Base-by-base conservation (phyloP, 2,329 filamentous ascomycete genomes). In the Penicillium sp. region DNA sequence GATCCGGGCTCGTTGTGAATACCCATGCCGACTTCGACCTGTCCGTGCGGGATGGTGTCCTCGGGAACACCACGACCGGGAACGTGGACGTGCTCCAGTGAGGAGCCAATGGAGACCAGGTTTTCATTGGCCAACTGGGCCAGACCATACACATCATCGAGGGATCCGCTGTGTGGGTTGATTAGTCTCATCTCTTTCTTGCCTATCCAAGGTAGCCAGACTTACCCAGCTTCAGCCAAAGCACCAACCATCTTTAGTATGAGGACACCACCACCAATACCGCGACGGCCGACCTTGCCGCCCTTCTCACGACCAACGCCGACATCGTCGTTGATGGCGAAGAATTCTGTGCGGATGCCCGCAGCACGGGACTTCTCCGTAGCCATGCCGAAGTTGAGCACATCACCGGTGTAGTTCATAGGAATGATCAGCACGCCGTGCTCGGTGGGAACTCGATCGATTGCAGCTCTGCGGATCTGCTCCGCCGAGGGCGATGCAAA, bases 341-440 rank as follows among this genome's bases (percentile, higher is more conserved):
- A 81, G 84, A 96, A 94, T 62, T 94, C 86, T 0, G 87, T 86
- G 13, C 81, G 70, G 16, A 88, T 68, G 0, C 88, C 90, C 0
- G 81, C 79, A 1, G 88, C 88, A 43, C 85, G 83, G 11, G 89
- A 89, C 71, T 95, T 95, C 67, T 96, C 91, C 7, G 93, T 87
- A 1, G 84, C 90, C 78, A 96, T 84, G 39, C 89, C 90, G 61
- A 96, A 96, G 69, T 95, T 94, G 53, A 96, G 76, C 38, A 95
- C 80, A 63, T 90, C 86, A 25, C 86, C 86, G 1, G 88, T 94
- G 67, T 94, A 94, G 65, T 96, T 96, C 87, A 94, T 95, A 19
- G 94, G 86, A 4, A 90, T 83, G n/a, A 95, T 85, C 27, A 96
- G 65, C 1, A 95, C 85, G 16, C 90, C 91, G 47, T 80, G 78